Evolutionary conservation across 352 stramenopile genomes (phyloP).

Genomic region (Phytophthora nicotianae): DNA sequence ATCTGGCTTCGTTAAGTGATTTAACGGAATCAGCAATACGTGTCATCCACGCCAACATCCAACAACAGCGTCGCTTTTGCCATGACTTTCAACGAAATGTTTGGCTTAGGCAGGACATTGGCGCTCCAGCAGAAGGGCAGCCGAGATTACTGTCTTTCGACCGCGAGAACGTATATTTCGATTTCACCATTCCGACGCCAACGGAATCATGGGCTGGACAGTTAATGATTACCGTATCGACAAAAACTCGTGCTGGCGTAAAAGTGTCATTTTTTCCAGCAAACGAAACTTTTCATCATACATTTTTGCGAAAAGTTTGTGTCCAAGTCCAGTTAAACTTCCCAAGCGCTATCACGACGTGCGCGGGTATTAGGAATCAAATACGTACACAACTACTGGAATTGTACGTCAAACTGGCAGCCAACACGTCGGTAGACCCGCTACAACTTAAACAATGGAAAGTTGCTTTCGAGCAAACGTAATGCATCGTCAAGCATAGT

Average conservation of each 20-base stretch:
- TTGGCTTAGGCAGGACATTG: neutral
- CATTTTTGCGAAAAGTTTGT: neutral
- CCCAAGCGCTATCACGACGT: neutral
- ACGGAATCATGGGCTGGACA: neutral
- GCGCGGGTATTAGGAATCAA: neutral
- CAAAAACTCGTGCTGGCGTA: neutral
- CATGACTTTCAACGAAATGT: neutral
- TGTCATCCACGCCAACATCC: neutral
- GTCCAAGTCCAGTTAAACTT: neutral
- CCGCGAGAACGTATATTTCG: neutral
- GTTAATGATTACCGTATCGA: neutral
- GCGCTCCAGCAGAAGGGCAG: neutral
- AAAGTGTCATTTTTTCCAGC: neutral
- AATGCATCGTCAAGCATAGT: neutral
- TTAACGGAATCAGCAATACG: neutral
- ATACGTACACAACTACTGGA: neutral
- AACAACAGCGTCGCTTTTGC: neutral
- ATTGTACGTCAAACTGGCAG: neutral
- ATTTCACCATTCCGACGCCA: neutral
- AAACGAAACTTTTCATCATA: neutral
- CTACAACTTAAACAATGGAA: neutral
- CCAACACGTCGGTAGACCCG: neutral
- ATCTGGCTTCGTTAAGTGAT: neutral
- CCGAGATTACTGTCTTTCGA: neutral
- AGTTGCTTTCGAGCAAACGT: neutral